phyloP scores from a whole-genome alignment of 139 green algal species.

The Chlamydomonas applanata region DNA sequence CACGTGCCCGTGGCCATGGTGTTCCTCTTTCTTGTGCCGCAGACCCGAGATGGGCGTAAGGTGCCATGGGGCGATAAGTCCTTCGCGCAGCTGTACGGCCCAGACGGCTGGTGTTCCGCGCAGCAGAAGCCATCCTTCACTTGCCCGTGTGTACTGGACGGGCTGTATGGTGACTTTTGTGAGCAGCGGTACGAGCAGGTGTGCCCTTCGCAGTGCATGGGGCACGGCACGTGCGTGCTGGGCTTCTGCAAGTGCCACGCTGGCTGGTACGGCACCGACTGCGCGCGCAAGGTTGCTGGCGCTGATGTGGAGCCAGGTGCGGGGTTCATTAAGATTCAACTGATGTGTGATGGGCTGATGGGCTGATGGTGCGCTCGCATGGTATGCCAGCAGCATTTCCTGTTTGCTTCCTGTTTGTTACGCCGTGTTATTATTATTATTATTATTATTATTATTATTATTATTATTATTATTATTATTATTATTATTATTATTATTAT shows the following conservation, averaged over 20 bases:
- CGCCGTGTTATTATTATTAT: too few species aligned
- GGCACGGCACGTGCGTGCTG: slow-evolving; percentile 40
- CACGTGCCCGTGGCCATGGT: too few species aligned
- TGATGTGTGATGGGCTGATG: too few species aligned
- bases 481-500: too few species aligned
- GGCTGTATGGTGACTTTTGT: slow-evolving; percentile 35
- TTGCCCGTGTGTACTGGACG: slow-evolving; percentile 2
- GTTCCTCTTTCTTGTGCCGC: too few species aligned
- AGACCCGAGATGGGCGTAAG: too few species aligned
- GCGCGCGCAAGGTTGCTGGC: slow-evolving; percentile 30
- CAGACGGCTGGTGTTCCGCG: slow-evolving; percentile 28
- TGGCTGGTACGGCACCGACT: slow-evolving; percentile 59
- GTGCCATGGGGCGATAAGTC: background rate
- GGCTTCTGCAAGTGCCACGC: slow-evolving; percentile 62
- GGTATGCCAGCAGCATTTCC: too few species aligned
- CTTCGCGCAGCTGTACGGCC: slow-evolving; percentile 24
- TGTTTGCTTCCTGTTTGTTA: too few species aligned
- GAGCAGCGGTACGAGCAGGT: slow-evolving; percentile 43
- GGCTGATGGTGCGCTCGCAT: too few species aligned
- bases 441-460: too few species aligned
- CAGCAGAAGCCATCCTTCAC: background rate
- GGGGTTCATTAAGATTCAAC: too few species aligned
- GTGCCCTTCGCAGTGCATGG: slow-evolving; percentile 58
- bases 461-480: too few species aligned
- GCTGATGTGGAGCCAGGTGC: slow-evolving; percentile 19